Conservation (phyloP, 768 basidiomycete species). For the Boletus rufocinnamomeus region DNA sequence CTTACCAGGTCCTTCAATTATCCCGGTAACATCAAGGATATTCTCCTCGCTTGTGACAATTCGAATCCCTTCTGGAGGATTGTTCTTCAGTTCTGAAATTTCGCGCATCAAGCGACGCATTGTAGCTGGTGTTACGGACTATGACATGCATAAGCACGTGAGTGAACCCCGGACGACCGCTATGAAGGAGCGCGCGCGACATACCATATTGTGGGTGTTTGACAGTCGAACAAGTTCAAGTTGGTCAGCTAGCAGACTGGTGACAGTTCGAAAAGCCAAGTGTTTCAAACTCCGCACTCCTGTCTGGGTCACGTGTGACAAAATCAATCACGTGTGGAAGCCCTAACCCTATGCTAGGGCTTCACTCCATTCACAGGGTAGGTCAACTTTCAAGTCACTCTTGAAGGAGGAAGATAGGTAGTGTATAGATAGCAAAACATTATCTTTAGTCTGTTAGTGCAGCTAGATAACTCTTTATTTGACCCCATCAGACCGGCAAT, state of each 20-base stretch:
- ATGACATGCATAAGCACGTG: not conserved
- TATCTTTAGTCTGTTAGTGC: slow-evolving; percentile 45
- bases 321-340: slow-evolving; percentile 27
- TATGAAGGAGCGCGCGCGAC: slow-evolving; percentile 5
- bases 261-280: slow-evolving; percentile 27
- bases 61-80: slow-evolving; percentile 91
- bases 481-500: slow-evolving; percentile 1
- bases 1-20: slow-evolving; percentile 90
- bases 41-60: slow-evolving; percentile 85
- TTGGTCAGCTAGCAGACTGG: slow-evolving; percentile 17
- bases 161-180: not conserved
- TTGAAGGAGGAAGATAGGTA: not conserved
- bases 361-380: not conserved
- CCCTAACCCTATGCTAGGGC: slow-evolving; percentile 18
- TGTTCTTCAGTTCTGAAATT: slow-evolving; percentile 74
- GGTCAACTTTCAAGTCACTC: too few relatives aligned
- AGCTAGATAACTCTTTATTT: slow-evolving; percentile 54
- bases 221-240: slow-evolving; percentile 9
- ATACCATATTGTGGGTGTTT: slow-evolving; percentile 25
- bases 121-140: slow-evolving; percentile 53
- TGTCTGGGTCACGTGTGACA: slow-evolving; percentile 28
- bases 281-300: slow-evolving; percentile 30
- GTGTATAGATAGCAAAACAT: slow-evolving; percentile 12
- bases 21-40: slow-evolving; percentile 82
- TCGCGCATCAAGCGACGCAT: slow-evolving; percentile 90